Evolutionary conservation across 2,329 filamentous ascomycete genomes (phyloP), one percentile per base, ranked within the genome.

Genomic region (Clonostachys rosea): DNA sequence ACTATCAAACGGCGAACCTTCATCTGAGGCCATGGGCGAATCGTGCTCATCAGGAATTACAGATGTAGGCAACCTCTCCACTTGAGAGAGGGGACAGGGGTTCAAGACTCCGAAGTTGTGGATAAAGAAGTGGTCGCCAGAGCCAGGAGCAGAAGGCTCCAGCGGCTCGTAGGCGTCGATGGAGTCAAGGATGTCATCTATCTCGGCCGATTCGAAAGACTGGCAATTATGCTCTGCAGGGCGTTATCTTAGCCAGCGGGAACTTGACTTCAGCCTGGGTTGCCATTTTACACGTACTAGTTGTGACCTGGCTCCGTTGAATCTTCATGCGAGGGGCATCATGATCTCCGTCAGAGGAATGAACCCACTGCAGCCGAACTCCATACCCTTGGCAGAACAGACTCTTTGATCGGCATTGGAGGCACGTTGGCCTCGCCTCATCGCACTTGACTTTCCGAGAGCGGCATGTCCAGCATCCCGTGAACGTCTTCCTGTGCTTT

Each of bases 391-490:
- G 55, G 16, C 64, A 67, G 18, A 45, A 42, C 35, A 64, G 49
- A 17, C 52, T 53, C 40, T 60, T 59, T 14, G 55, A 53, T 24
- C 52, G 54, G 53, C 66, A 68, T 49, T 66, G 62, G 33, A 54
- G 44, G 45, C 65, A 68, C 10, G 50, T 52, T 3, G 65, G 66
- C 24, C 56, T 58, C 34, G 52, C 55, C 54, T 68, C 65, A 47
- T 68, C 66, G 45, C 64, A 66, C 54, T 68, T 68, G 54, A 67
- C 60, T 50, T 63, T 62, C 16, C 65, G 58, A 34, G 59, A 52
- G 16, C 65, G 64, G 49, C 65, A 68, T 7, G 64, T 64, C 63
- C 63, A 66, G 47, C 65, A 68, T 11, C 65, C 65, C 4, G 54
- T 57, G 47, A 61, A 60, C 4, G 54, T 59, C 49, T 62, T 62